Evolutionary conservation across 192 early-diverging fungal genomes (phyloP), one percentile per base, ranked within the genome.

Genomic region (Umbelopsis ramanniana): DNA sequence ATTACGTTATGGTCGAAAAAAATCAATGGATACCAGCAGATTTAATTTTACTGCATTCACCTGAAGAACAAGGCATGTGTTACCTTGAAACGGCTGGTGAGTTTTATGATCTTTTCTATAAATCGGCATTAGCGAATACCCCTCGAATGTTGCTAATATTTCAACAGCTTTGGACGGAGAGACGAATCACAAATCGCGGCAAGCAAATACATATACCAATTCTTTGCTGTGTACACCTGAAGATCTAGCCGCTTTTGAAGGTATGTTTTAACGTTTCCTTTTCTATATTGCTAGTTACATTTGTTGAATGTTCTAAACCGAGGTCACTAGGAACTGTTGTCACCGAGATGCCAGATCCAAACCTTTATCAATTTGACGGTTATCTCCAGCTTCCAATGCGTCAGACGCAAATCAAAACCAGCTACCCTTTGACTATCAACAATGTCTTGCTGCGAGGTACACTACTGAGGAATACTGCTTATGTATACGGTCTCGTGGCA

Each of bases 361-460:
- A 95, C 72, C 76, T 95, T 46, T 94, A 95, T 86, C 87, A 86
- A 78, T 93, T 95, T 77, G 94, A 95, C 54, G 94, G 94, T 10
- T 93, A 82, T 73, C 78, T 94, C 67, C 84, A 91, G 74, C 76
- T 78, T 52, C 71, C 68, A 21, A 74, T 71, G 26, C 80, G 88
- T 19, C 81, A 82, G 35, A 86, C 94, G 1, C 57, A 63, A 14
- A 63, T 63, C 29, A 53, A 63, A 29, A 84, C 77, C 21, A 78
- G 75, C 33, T 77, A 89, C 17, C 90, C 94, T 29, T 82, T 96
- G 46, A 92, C 93, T 23, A 87, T 93, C 73, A 86, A 86, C 54
- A 90, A 98, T 78, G 77, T 97, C 47, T 79, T 96, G 11, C 88
- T 95, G 66, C 89, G 96, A 47, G 97, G 95, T 46, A 89, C 95